Conservation (phyloP, 2,329 filamentous ascomycete species). For the Phoma sp. region DNA sequence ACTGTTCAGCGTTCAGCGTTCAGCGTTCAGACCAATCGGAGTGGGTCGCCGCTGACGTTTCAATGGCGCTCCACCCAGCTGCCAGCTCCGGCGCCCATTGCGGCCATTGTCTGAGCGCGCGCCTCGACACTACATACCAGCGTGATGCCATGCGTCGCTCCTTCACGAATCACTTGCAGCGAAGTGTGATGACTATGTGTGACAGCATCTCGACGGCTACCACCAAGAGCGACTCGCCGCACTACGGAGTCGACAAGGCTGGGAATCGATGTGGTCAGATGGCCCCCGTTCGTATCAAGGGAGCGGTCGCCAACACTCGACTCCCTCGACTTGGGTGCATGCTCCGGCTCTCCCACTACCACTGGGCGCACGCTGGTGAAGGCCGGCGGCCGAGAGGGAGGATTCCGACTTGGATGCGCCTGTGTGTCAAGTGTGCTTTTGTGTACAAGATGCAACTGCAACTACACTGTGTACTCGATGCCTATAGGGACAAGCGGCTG, state of each 20-base stretch:
- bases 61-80: constrained; percentile 16
- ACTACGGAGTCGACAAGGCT: constrained; percentile 6
- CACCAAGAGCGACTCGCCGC: constrained; percentile 22
- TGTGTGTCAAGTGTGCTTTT: constrained; percentile 12
- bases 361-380: constrained; percentile 8
- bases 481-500: constrained; percentile 15
- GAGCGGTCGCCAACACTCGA: constrained; percentile 12
- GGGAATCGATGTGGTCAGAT: constrained; percentile 17
- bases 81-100: constrained; percentile 21
- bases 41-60: too few relatives aligned
- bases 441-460: constrained; percentile 15
- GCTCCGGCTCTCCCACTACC: neutral
- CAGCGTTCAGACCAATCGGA: too few relatives aligned
- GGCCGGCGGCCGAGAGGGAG: constrained; percentile 3
- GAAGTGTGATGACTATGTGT: constrained; percentile 27
- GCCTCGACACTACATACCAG: constrained; percentile 22
- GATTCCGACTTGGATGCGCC: constrained; percentile 12
- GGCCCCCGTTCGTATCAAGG: constrained; percentile 12
- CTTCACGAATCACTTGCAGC: constrained; percentile 22
- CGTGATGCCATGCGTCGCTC: constrained; percentile 19
- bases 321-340: constrained; percentile 13
- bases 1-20: constrained; percentile 15
- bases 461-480: constrained; percentile 4
- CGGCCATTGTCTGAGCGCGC: constrained; percentile 30
- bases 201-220: constrained; percentile 13